Evolutionary conservation across 139 green algal species (phyloP).

Genomic region (Penium margaritaceum): DNA sequence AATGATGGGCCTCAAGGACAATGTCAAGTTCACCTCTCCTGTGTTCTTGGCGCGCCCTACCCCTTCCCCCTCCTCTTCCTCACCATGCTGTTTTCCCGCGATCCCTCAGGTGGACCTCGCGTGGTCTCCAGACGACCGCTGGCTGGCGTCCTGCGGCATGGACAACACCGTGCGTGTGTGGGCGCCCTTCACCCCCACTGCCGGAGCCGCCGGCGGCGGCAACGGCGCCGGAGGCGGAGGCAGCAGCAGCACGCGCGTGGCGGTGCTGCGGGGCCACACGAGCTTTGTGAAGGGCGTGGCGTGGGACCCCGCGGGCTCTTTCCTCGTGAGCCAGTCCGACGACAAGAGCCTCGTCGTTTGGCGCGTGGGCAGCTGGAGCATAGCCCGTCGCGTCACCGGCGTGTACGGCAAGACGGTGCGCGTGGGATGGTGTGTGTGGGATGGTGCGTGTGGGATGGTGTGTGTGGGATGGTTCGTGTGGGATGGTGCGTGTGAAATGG

Average conservation of each 20-base stretch:
- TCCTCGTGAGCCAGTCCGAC: slow-evolving; percentile 75
- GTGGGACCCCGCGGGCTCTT: slow-evolving; percentile 87
- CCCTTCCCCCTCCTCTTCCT: too few species aligned
- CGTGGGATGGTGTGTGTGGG: too few species aligned
- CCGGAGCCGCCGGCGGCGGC: too few species aligned
- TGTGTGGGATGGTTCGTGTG: too few species aligned
- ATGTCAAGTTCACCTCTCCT: too few species aligned
- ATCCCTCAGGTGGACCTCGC: slow-evolving; percentile 67
- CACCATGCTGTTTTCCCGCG: too few species aligned
- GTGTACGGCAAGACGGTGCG: too few species aligned
- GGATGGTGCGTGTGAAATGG: too few species aligned
- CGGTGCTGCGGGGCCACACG: slow-evolving; percentile 56
- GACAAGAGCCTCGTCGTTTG: slow-evolving; percentile 76
- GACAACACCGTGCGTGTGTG: slow-evolving; percentile 76
- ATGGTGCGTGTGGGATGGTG: too few species aligned
- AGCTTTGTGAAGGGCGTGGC: slow-evolving; percentile 86
- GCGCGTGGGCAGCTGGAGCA: slow-evolving; percentile 62
- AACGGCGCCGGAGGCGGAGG: too few species aligned
- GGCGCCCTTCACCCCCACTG: slow-evolving; percentile 42
- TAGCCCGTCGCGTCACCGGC: slow-evolving; percentile 33
- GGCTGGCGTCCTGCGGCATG: slow-evolving; percentile 70
- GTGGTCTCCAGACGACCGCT: slow-evolving; percentile 68
- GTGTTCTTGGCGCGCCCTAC: too few species aligned
- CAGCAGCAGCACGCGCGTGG: slow-evolving; percentile 22
- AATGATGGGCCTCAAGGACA: too few species aligned